Percentiles rank a stretch among this genome's conserved stretches.
These are phyloP conservation scores for Suhomyces vadensis DNA, from an alignment of 805 yeast genomes.

Conservation along the genomic window DNA sequence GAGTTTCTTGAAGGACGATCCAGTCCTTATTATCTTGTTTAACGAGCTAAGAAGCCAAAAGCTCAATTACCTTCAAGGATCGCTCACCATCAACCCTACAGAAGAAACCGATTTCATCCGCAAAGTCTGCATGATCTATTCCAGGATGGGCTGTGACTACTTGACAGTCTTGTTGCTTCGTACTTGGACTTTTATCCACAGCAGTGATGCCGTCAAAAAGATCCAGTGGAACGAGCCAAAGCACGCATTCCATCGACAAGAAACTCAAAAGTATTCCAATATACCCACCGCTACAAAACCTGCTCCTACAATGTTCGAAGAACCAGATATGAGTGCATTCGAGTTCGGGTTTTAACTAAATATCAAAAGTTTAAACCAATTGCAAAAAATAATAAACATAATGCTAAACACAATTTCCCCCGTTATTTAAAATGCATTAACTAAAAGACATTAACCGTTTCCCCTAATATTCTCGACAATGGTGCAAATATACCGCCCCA, in stretches of 20 bases:
- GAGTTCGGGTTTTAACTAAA: slow-evolving; percentile 43
- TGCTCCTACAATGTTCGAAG: slow-evolving; percentile 58
- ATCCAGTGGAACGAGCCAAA: slow-evolving; percentile 1
- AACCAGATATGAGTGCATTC: slow-evolving; percentile 78
- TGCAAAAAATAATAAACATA: no score
- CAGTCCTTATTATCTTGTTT: slow-evolving; percentile 71
- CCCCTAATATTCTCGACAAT: background rate
- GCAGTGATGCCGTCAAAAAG: background rate
- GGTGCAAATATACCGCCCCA: slow-evolving; percentile 1
- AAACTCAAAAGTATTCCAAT: background rate
- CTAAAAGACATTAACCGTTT: background rate
- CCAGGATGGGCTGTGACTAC: slow-evolving; percentile 90
- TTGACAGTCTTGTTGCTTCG: slow-evolving; percentile 61
- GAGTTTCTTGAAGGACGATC: slow-evolving; percentile 70
- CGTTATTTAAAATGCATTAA: no score
- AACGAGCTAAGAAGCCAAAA: slow-evolving; percentile 56
- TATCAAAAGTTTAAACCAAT: background rate
- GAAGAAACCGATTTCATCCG: slow-evolving; percentile 63
- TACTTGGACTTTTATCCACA: slow-evolving; percentile 61
- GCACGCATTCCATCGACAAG: background rate
- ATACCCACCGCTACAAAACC: slow-evolving; percentile 26
- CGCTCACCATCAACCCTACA: slow-evolving; percentile 41
- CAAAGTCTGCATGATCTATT: slow-evolving; percentile 65
- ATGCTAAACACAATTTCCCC: no score
- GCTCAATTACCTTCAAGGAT: slow-evolving; percentile 50